Conservation (phyloP, 176 grass and related monocot species). For the Poa annua region DNA sequence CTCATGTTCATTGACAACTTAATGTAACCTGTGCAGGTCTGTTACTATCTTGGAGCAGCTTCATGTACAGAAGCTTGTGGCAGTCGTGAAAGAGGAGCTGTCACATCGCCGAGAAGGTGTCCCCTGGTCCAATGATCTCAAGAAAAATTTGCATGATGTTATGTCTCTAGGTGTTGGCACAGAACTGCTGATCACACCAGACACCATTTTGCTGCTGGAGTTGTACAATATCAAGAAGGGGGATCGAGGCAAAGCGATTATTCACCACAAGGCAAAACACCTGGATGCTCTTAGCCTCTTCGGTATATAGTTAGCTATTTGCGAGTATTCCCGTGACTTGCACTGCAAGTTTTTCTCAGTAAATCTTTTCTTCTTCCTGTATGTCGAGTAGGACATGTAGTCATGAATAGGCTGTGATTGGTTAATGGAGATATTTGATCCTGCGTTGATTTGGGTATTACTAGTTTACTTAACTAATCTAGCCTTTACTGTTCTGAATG, state of each 20-base stretch:
- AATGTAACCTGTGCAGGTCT: constrained; percentile 60
- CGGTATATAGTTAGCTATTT: constrained; percentile 47
- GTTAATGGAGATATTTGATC: constrained; percentile 2
- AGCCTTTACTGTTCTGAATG: constrained; percentile 26
- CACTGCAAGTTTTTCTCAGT: constrained; percentile 13
- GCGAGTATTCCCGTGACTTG: constrained; percentile 35
- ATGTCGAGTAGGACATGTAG: constrained; percentile 24
- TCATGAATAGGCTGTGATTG: constrained; percentile 30
- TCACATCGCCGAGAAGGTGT: constrained; percentile 49
- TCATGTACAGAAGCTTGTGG: constrained; percentile 66
- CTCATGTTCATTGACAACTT: constrained; percentile 24
- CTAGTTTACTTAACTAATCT: constrained; percentile 24
- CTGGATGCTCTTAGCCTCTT: constrained; percentile 61
- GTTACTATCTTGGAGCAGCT: constrained; percentile 72
- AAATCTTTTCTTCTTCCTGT: constrained; percentile 9
- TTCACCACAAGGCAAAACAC: constrained; percentile 88
- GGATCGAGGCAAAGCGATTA: constrained; percentile 77
- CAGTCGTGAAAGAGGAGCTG: constrained; percentile 58
- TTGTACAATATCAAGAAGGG: constrained; percentile 65
- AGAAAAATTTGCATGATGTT: constrained; percentile 55
- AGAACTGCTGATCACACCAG: constrained; percentile 66
- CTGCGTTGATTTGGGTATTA: constrained; percentile 10
- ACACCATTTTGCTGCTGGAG: constrained; percentile 72
- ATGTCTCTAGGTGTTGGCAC: constrained; percentile 67
- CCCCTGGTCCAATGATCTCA: constrained; percentile 66